A percentile compares a stretch with the other conserved stretches of the same genome.
Conservation (phyloP, 139 green algal genomes). For the Ettlia oleoabundans region DNA sequence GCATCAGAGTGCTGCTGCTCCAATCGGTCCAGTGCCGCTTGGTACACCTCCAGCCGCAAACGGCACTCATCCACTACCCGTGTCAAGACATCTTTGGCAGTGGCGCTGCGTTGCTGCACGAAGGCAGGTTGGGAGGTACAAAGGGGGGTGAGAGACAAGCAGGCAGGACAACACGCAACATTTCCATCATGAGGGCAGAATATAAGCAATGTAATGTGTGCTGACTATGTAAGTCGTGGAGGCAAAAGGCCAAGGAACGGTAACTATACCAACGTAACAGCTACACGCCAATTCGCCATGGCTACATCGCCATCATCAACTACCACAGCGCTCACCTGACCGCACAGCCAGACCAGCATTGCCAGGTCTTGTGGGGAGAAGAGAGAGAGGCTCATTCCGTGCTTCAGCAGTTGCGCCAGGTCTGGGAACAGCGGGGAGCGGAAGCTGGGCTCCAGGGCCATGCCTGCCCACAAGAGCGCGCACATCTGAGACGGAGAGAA, state of each 20-base stretch:
- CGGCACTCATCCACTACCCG: background rate
- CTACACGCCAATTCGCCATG: no score
- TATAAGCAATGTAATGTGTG: no score
- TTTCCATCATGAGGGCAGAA: no score
- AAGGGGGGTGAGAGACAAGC: no score
- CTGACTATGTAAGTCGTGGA: no score
- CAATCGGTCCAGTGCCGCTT: background rate
- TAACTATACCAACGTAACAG: no score
- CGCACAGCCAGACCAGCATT: constrained; percentile 16
- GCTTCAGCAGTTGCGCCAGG: background rate
- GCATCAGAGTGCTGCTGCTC: background rate
- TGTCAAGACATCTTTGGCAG: background rate
- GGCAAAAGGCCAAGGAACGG: no score
- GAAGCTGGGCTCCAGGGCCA: background rate
- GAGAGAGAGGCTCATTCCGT: constrained; percentile 31
- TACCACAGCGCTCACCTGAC: background rate
- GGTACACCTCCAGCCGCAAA: background rate
- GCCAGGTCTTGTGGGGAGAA: constrained; percentile 33
- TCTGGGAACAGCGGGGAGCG: constrained; percentile 3
- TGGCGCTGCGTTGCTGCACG: no score
- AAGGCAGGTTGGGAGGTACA: no score
- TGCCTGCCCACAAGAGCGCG: constrained; percentile 40
- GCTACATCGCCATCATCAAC: no score
- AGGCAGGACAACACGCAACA: no score
- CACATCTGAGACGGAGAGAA: constrained; percentile 37